phyloP scores from a whole-genome alignment of 2,329 filamentous ascomycete genomes.

The Fusarium sp. region DNA sequence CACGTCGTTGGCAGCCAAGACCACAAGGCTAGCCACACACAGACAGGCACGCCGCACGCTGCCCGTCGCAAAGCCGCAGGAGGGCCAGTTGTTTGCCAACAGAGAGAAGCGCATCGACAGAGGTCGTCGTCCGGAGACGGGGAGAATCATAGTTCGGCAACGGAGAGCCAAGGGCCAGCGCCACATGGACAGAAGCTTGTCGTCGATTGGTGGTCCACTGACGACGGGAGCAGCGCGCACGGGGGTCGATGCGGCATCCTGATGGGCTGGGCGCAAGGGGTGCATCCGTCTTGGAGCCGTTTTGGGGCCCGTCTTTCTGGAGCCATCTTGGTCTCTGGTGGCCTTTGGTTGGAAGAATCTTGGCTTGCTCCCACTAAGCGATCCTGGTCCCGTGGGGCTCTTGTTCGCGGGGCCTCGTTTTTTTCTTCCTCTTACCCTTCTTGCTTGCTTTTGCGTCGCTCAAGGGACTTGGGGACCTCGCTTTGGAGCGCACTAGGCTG shows the following conservation, averaged over 20 bases:
- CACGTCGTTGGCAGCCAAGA: slow-evolving; percentile 24
- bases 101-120: slow-evolving; percentile 16
- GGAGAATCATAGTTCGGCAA: slow-evolving; percentile 25
- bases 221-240: slow-evolving; percentile 45
- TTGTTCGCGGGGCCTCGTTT: slow-evolving; percentile 7
- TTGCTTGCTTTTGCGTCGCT: neutral
- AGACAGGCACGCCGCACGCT: slow-evolving; percentile 34
- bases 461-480: slow-evolving; percentile 1
- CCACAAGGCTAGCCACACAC: slow-evolving; percentile 31
- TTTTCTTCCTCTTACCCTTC: neutral
- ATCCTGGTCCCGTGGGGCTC: slow-evolving; percentile 18
- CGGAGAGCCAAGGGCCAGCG: slow-evolving; percentile 41
- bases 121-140: slow-evolving; percentile 6
- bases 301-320: slow-evolving; percentile 15
- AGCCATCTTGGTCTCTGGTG: slow-evolving; percentile 13
- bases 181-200: slow-evolving; percentile 45
- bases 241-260: slow-evolving; percentile 44
- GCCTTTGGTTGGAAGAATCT: slow-evolving; percentile 5
- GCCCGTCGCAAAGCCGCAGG: slow-evolving; percentile 23
- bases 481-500: neutral
- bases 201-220: slow-evolving; percentile 48
- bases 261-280: slow-evolving; percentile 44
- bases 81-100: slow-evolving; percentile 19
- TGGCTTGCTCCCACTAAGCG: neutral
- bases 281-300: slow-evolving; percentile 10